Percentiles rank a stretch among this genome's conserved stretches.
Conservation (phyloP, 2,329 filamentous ascomycete species). For the Mycocentrospora acerina region DNA sequence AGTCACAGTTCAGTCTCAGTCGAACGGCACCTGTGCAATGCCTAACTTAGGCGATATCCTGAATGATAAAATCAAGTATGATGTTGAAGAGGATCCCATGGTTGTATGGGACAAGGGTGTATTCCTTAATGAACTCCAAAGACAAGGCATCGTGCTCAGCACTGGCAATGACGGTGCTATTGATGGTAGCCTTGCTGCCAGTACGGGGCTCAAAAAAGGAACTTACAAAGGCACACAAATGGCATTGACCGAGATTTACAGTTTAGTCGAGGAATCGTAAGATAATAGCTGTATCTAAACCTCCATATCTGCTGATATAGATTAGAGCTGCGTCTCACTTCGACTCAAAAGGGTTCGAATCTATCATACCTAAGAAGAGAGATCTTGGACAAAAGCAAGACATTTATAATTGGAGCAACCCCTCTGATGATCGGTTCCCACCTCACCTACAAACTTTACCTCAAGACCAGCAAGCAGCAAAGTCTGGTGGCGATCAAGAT, state of each 20-base stretch:
- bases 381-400: conserved; percentile 4
- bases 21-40: conserved; percentile 2
- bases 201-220: conserved; percentile 2
- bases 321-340: conserved; percentile 5
- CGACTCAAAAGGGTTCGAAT: conserved; percentile 7
- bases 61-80: conserved; percentile 1
- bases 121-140: conserved; percentile 7
- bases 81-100: conserved; percentile 8
- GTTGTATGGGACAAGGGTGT: conserved; percentile 9
- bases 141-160: conserved; percentile 5
- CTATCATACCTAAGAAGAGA: conserved; percentile 7
- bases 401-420: conserved; percentile 5
- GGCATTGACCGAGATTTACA: conserved; percentile 8
- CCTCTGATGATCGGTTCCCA: conserved; percentile 1
- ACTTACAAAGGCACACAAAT: conserved; percentile 7
- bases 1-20: neutral
- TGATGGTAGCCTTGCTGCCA: conserved; percentile 1
- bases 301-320: neutral
- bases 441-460: conserved; percentile 5
- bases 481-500: no score
- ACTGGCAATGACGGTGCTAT: conserved; percentile 1
- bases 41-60: conserved; percentile 3
- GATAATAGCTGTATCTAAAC: neutral
- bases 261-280: conserved; percentile 8
- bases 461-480: conserved; percentile 1